A percentile compares a stretch with the other conserved stretches of the same genome.
Conservation (phyloP, 1,284 basidiomycete species). For the Fomitopsis betulina region DNA sequence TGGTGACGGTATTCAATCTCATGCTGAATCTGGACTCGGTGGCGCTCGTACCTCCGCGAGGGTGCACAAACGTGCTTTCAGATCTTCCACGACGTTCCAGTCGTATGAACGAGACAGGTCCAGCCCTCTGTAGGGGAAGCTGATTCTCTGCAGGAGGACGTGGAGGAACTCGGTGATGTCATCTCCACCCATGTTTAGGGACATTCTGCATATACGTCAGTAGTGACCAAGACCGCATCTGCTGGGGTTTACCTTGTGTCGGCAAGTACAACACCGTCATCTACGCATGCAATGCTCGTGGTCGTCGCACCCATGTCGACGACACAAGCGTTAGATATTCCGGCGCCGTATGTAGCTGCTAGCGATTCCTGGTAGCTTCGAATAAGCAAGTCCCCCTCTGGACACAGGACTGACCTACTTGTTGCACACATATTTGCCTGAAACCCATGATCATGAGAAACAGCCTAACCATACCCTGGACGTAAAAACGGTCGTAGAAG, state of each 20-base stretch:
- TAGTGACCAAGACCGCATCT: not conserved
- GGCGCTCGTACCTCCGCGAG: conserved; percentile 67
- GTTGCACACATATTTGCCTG: conserved; percentile 86
- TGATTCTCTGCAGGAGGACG: conserved; percentile 75
- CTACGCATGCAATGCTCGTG: conserved; percentile 90
- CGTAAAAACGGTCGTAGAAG: conserved; percentile 81
- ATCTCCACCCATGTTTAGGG: conserved; percentile 86
- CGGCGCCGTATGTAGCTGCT: conserved; percentile 93
- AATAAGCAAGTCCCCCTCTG: not conserved
- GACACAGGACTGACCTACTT: conserved; percentile 42
- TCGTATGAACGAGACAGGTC: conserved; percentile 77
- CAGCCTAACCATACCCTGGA: conserved; percentile 76
- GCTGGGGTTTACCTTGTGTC: conserved; percentile 72
- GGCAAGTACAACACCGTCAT: conserved; percentile 86
- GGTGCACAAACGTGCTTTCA: conserved; percentile 81
- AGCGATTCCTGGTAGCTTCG: conserved; percentile 68
- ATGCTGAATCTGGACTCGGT: not conserved
- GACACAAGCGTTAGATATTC: conserved; percentile 91
- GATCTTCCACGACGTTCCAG: conserved; percentile 85
- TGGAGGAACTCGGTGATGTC: conserved; percentile 90
- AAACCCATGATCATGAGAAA: conserved; percentile 85
- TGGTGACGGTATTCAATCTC: conserved; percentile 23
- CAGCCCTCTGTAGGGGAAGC: conserved; percentile 86
- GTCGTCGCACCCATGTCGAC: conserved; percentile 89
- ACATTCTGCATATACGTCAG: conserved; percentile 51